Conservation (phyloP, 2,329 filamentous ascomycete genomes). For the Colletotrichum australisinense region DNA sequence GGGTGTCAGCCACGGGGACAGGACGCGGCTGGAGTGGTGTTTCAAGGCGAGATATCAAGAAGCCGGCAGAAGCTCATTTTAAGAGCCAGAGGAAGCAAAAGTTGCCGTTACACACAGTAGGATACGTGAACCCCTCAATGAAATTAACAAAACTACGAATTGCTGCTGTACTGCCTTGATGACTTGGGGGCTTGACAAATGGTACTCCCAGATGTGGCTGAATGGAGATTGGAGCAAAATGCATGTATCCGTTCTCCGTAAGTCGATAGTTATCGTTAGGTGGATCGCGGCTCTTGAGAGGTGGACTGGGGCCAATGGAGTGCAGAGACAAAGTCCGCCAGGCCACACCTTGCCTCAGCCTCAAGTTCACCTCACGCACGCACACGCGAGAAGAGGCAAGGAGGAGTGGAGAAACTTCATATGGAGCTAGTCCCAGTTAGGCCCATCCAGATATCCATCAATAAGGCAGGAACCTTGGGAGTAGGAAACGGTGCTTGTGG, state of each 20-base stretch:
- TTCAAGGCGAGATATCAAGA: conserved; percentile 5
- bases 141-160: neutral
- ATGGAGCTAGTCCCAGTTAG: neutral
- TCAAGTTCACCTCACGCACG: neutral
- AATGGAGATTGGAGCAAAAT: neutral
- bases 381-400: neutral
- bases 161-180: conserved; percentile 1
- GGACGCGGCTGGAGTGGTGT: conserved; percentile 15
- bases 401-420: neutral
- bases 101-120: neutral
- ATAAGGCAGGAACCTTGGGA: neutral
- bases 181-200: neutral
- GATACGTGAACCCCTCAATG: neutral
- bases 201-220: conserved; percentile 13
- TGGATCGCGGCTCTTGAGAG: neutral
- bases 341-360: conserved; percentile 19
- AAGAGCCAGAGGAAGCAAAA: neutral
- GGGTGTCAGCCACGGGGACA: neutral
- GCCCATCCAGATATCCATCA: too few relatives aligned
- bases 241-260: neutral
- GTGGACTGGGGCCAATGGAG: conserved; percentile 3
- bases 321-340: neutral
- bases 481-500: neutral
- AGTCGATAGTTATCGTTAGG: conserved; percentile 3
- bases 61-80: conserved; percentile 23